Percentiles rank a stretch among this genome's conserved stretches.
Evolutionary conservation across 2,329 filamentous ascomycete species (phyloP).

Genomic region (Penicillium sp.): DNA sequence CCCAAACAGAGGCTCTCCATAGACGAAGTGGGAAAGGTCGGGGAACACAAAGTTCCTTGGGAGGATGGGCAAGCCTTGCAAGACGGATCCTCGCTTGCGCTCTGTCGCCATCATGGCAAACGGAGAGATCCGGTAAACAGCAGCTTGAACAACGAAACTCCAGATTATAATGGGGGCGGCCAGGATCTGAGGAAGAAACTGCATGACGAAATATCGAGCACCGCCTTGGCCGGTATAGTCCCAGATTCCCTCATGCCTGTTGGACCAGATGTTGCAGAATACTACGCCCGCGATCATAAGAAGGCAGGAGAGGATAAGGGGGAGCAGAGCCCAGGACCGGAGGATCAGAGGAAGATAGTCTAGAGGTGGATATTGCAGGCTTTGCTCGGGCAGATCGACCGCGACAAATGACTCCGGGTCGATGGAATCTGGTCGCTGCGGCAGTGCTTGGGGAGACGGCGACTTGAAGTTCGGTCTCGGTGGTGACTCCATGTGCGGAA

Average conservation of each 20-base stretch:
- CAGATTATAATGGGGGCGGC: slow-evolving; percentile 73
- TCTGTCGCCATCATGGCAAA: slow-evolving; percentile 75
- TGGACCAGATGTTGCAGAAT: slow-evolving; percentile 71
- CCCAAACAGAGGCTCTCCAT: slow-evolving; percentile 69
- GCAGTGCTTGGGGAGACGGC: slow-evolving; percentile 38
- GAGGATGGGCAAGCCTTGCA: slow-evolving; percentile 63
- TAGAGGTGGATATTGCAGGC: slow-evolving; percentile 55
- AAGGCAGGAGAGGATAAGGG: slow-evolving; percentile 61
- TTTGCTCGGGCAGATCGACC: slow-evolving; percentile 48
- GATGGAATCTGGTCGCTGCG: slow-evolving; percentile 29
- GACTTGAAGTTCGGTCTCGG: slow-evolving; percentile 36
- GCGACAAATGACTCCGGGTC: slow-evolving; percentile 52
- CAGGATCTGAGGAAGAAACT: slow-evolving; percentile 78
- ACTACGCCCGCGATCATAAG: slow-evolving; percentile 73
- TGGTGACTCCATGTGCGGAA: slow-evolving; percentile 33
- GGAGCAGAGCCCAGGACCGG: slow-evolving; percentile 62
- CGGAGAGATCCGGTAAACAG: slow-evolving; percentile 75
- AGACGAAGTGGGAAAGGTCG: slow-evolving; percentile 66
- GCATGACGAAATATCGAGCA: slow-evolving; percentile 79
- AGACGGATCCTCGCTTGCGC: slow-evolving; percentile 60
- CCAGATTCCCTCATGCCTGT: slow-evolving; percentile 64
- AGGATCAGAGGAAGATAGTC: slow-evolving; percentile 73
- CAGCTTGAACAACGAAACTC: slow-evolving; percentile 71
- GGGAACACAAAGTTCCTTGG: slow-evolving; percentile 69
- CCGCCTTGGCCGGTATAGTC: slow-evolving; percentile 70